Evolutionary conservation across 2,329 filamentous ascomycete genomes (phyloP), one percentile per base, ranked within the genome.

Genomic region (Sarocladium strictum): DNA sequence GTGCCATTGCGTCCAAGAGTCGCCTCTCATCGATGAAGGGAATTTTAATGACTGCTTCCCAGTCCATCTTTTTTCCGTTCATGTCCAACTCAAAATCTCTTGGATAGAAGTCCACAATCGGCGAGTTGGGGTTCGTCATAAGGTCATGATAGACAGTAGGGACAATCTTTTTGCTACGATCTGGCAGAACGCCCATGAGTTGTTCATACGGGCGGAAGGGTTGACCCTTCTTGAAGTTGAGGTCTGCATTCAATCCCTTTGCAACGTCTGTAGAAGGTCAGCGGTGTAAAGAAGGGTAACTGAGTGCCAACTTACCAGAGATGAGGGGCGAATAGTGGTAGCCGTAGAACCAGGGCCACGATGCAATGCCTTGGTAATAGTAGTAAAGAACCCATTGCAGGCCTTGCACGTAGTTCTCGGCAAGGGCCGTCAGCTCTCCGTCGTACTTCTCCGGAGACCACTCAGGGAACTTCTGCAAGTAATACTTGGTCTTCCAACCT

Each of bases 21-120:
- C 94, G 84, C 63, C 87, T 84, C 69, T 99, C 93, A 56, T 99
- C 90, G 59, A 99, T 99, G 71, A 99, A 99, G 0, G 94, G 94
- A 65, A 99, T 99, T 71, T 97, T 99, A 60, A 99, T 91, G 35
- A 99, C 93, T 26, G 94, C 94, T 68, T 99, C 94, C 94, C 94
- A 99, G 59, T 99, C 95, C 88, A 96, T 95, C 75, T 96, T 99
- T 76, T 99, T 99, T 57, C 94, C 95, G 63, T 99, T 97, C 94
- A 99, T 97, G 67, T 99, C 95, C 38, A 99, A 78, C 60, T 95
- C 90, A 64, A 99, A 99, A 63, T 99, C 94, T 62, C 93, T 83
- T 2, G 94, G 94, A 64, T 99, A 99, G 68, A 99, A 99, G 67
- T 99, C 94, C 64, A 96, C 88, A 67, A 99, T 99, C 2, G 94